A percentile compares a stretch with the other conserved stretches of the same genome.
These are phyloP conservation scores for Diplosphaera chodatii DNA, from an alignment of 139 green algal species.

Conservation along the genomic window DNA sequence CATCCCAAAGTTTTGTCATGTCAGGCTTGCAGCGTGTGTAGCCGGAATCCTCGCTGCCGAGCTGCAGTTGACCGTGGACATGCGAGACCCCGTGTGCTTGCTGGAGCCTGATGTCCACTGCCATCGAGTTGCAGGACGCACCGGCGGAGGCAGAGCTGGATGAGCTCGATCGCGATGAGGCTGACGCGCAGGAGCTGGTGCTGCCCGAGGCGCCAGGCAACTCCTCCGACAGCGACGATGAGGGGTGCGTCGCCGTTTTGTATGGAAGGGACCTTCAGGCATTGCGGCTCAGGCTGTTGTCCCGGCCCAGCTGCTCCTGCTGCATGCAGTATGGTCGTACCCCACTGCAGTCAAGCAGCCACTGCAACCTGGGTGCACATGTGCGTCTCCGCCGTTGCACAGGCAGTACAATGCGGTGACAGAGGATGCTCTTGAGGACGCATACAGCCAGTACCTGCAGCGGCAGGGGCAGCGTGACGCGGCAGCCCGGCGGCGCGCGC, in stretches of 20 bases:
- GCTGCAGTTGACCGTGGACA: too few species aligned
- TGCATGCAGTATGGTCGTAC: too few species aligned
- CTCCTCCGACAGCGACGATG: background rate
- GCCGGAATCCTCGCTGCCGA: too few species aligned
- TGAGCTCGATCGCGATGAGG: conserved; percentile 11
- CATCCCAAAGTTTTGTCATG: too few species aligned
- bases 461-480: conserved; percentile 39
- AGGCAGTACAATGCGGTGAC: conserved; percentile 66
- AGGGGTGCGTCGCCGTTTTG: background rate
- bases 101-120: too few species aligned
- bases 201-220: background rate
- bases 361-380: background rate
- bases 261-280: too few species aligned
- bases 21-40: too few species aligned
- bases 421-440: conserved; percentile 81
- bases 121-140: background rate
- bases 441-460: conserved; percentile 78
- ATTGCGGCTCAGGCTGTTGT: too few species aligned
- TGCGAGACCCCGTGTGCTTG: too few species aligned
- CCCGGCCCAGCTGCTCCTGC: too few species aligned
- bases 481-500: background rate
- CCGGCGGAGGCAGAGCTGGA: conserved; percentile 13
- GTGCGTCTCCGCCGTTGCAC: conserved; percentile 10
- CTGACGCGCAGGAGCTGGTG: background rate
- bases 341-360: too few species aligned